Base-by-base conservation (phyloP, 2,329 filamentous ascomycete genomes). In the Pseudogymnoascus sp. region DNA sequence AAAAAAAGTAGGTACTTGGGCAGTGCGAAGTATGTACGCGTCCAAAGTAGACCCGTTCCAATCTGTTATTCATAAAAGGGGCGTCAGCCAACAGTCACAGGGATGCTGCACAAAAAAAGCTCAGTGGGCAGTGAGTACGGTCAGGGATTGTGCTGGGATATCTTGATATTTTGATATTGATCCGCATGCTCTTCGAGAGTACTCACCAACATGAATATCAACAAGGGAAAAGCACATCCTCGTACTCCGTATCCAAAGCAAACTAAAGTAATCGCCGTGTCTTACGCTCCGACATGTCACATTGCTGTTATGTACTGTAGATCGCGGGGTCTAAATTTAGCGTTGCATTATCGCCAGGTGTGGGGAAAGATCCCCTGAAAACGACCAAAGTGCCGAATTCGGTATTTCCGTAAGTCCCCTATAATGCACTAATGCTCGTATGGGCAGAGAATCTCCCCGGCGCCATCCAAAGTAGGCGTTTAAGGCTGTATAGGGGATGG, bases 281-380 rank as follows among this genome's bases (percentile, higher is more conserved):
- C 26, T 56, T 56, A 56, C 46, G 26, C 46, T 56, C 26, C 46
- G 46, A 56, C 46, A 56, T 33, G 46, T 56, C 46, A 56, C 46
- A 56, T 19, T 31, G 46, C 2, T 33, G 46, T 56, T 31, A 56
- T 56, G 46, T 56, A 56, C 46, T 56, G 46, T 56, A 56, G 46
- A 56, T 56, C 46, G 46, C 46, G 46, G 46, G 46, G 46, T 56
- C 46, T 56, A 56, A 56, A 56, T 56, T 56, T 56, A 56, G 46
- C 46, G 46, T 56, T 56, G 46, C 46, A 56, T 56, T 56, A 33
- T 56, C 46, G 46, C 46, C 46, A 56, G 46, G 46, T 33, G 46
- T 56, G 50, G 50, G 50, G 50, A 56, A 56, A 33, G 50, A 56
- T 56, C 50, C 29, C 50, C 50, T 56, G 50, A 56, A 56, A 56